A percentile compares a stretch with the other conserved stretches of the same genome.
Conservation (phyloP, 257 asterid genomes). For the Craterostigma plantagineum region DNA sequence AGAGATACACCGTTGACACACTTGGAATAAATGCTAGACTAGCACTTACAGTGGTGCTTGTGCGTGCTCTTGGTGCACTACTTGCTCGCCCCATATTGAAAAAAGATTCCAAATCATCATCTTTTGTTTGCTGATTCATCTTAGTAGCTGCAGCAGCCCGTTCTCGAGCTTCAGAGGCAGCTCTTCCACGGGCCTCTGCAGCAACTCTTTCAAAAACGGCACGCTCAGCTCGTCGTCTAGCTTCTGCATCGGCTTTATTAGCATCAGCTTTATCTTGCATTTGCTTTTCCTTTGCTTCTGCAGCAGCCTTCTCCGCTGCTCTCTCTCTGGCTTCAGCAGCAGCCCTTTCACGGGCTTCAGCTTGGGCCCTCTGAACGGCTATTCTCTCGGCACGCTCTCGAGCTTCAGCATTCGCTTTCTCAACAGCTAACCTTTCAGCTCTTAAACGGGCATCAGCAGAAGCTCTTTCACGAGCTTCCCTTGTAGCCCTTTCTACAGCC, state of each 20-base stretch:
- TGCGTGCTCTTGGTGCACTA: slow-evolving; percentile 75
- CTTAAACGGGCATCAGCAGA: slow-evolving; percentile 45
- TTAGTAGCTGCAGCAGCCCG: slow-evolving; percentile 59
- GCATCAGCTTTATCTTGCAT: slow-evolving; percentile 71
- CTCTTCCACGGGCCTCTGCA: slow-evolving; percentile 15
- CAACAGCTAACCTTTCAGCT: slow-evolving; percentile 74
- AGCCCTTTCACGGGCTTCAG: slow-evolving; percentile 91
- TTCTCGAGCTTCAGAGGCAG: slow-evolving; percentile 40
- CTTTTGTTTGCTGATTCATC: slow-evolving; percentile 56
- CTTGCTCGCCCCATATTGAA: slow-evolving; percentile 71
- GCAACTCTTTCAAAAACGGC: slow-evolving; percentile 69
- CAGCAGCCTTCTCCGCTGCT: slow-evolving; percentile 78
- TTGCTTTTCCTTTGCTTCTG: slow-evolving; percentile 58
- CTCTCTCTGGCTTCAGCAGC: slow-evolving; percentile 73
- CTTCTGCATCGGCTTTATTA: slow-evolving; percentile 58
- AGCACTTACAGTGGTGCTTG: slow-evolving; percentile 51
- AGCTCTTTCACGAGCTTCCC: slow-evolving; percentile 89
- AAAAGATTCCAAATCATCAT: slow-evolving; percentile 81
- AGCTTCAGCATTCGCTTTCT: slow-evolving; percentile 62
- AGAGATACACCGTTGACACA: neutral
- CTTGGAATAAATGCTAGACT: slow-evolving; percentile 5
- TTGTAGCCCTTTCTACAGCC: slow-evolving; percentile 88
- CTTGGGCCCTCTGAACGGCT: slow-evolving; percentile 83
- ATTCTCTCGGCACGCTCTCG: slow-evolving; percentile 77
- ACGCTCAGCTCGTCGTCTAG: slow-evolving; percentile 76